Base-by-base conservation (phyloP, 1,284 basidiomycete species). In the Cutaneotrichosporon sp. region DNA sequence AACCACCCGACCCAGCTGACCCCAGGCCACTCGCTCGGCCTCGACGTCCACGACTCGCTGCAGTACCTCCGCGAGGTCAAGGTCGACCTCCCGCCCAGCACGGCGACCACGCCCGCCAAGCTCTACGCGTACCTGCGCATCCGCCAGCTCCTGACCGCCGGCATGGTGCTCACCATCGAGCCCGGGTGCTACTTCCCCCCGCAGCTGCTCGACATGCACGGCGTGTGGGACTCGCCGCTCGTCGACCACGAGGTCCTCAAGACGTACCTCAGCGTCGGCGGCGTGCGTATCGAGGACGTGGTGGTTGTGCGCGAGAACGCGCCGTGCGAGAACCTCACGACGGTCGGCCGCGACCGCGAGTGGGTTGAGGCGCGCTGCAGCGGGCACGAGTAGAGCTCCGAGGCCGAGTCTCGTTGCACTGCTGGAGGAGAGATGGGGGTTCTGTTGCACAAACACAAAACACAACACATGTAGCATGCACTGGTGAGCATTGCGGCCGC, bases 241-340 rank as follows among this genome's bases (percentile, higher is more conserved):
- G 87, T 95, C 65, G 82, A 94, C 71, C 83, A 86, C 16, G 86
- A 85, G 2, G 84, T 89, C 13, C 81, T 95, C 61, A 84, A 85
- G 74, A 81, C 80, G 66, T 95, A 92, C 71, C 87, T 90, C 71
- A 79, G 80, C 47, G 88, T 95, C 24, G 93, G 92, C 18, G 93
- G 92, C 0, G 89, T 97, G 2, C 81, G 92, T 52, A 93, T 95
- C 65, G 92, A 97, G 76, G 93, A 95, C 75, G 91, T 89, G 18
- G 85, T 95, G 4, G 78, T 89, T 2, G 88, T 94, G 64, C 89
- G 85, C 0, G 78, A 83, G 58, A 80, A 79, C 6, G 87, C 87
- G 3, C 36, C 34, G 49, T 85, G 84, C 66, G 87, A 90, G 81
- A 92, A 91, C 76, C 72, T 94, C 66, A 93, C 92, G 0, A 88